Evolutionary conservation across 176 grass and related monocot genomes (phyloP).

Genomic region (Carex pumila): DNA sequence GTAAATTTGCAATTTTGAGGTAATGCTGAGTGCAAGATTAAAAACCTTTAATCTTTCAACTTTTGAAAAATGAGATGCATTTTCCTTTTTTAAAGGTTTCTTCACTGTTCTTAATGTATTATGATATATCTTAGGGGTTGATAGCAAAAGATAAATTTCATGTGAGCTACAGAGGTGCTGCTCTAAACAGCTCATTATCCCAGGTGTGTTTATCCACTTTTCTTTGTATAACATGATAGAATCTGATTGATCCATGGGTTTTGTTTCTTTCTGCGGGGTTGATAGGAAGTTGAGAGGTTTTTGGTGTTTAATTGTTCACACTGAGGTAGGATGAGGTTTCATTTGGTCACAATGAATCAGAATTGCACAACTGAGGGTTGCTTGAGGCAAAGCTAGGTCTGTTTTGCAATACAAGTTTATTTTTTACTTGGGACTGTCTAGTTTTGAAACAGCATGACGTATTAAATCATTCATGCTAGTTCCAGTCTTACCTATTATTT

Average conservation of each 20-base stretch:
- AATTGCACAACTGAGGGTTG: background rate
- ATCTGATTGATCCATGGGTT: conserved; percentile 1
- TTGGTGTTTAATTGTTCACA: background rate
- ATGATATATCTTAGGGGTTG: conserved; percentile 50
- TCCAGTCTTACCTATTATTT: background rate
- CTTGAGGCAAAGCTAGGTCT: background rate
- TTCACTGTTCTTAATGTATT: background rate
- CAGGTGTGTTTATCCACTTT: conserved; percentile 37
- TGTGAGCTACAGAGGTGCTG: conserved; percentile 95
- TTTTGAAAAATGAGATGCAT: background rate
- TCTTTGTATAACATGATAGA: background rate
- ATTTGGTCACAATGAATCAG: background rate
- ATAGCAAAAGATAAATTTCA: conserved; percentile 97
- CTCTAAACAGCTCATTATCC: conserved; percentile 67
- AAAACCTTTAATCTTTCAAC: conserved; percentile 11
- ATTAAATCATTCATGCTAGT: background rate
- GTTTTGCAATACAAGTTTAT: background rate
- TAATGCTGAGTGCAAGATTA: background rate
- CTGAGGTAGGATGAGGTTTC: background rate
- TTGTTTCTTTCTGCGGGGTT: background rate
- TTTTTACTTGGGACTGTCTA: background rate
- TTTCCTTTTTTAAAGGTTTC: background rate
- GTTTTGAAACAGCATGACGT: background rate
- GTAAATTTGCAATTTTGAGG: background rate
- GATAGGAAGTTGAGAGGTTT: background rate